Evolutionary conservation across 1,284 basidiomycete genomes (phyloP), one percentile per base, ranked within the genome.

Genomic region (Microbotryomycetes sp.): DNA sequence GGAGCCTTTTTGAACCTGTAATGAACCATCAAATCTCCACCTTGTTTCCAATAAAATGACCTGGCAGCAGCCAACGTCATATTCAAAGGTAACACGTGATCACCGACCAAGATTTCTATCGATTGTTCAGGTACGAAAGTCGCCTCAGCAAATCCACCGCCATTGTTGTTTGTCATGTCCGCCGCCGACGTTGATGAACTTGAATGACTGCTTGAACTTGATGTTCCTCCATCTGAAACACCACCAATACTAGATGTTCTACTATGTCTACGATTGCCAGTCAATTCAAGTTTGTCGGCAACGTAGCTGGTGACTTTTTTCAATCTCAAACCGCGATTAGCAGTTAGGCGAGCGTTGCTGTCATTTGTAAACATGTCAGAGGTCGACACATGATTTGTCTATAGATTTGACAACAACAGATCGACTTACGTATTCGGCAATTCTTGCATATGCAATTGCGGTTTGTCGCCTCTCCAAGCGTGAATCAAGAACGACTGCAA

Each of bases 41-140:
- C 79, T 66, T 86, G 85, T 71, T 83, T 73, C 82, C 90, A 91
- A 90, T 60, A 92, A 72, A 85, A 94, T 75, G 92, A 89, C 65
- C 88, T 83, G 58, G 92, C 86, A 30, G 87, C 87, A 4, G 88
- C 92, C 32, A 97, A 81, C 15, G 89, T 94, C 84, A 93, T 89
- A 62, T 87, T 83, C 29, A 87, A 78, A 28, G 90, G 87, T 30
- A 97, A 79, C 14, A 89, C 78, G 31, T 82, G 78, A 67, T 89
- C 86, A 71, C 89, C 90, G 76, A 92, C 96, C 42, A 94, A 74
- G 49, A 97, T 84, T 77, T 97, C 92, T 73, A 92, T 87, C 47
- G 81, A 71, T 49, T 92, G 87, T 70, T 93, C 89, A 2, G 87
- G 83, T 12, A 71, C 58, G 54, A 64, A 63, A 2, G 56, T 30